Evolutionary conservation across 768 basidiomycete species (phyloP).

Genomic region (Hydnomerulius pinastri): DNA sequence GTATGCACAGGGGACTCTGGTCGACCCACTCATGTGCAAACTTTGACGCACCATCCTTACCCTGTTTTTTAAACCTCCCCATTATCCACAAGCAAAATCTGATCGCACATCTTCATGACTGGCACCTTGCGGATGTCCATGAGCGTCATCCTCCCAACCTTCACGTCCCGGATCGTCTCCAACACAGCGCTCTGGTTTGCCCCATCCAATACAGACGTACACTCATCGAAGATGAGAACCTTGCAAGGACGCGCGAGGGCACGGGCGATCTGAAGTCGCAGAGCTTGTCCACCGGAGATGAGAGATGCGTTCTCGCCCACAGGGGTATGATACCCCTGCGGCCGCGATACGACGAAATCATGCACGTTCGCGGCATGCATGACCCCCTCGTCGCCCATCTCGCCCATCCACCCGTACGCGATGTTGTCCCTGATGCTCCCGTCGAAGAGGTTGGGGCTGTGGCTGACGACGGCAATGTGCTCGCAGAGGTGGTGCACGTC

Average conservation of each 20-base stretch:
- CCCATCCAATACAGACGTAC: slow-evolving; percentile 88
- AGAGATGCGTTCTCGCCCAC: slow-evolving; percentile 92
- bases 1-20: too few species aligned
- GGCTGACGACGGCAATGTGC: slow-evolving; percentile 86
- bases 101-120: slow-evolving; percentile 91
- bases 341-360: slow-evolving; percentile 79
- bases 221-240: slow-evolving; percentile 89
- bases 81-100: slow-evolving; percentile 78
- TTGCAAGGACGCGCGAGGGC: slow-evolving; percentile 76
- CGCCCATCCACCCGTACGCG: slow-evolving; percentile 59
- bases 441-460: slow-evolving; percentile 88
- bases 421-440: slow-evolving; percentile 88
- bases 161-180: slow-evolving; percentile 67
- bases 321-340: slow-evolving; percentile 82
- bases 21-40: too few species aligned
- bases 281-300: slow-evolving; percentile 93
- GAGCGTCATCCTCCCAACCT: slow-evolving; percentile 76
- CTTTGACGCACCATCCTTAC: too few species aligned
- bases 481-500: slow-evolving; percentile 81
- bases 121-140: slow-evolving; percentile 93
- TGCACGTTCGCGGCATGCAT: slow-evolving; percentile 80
- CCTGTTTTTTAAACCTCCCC: too few species aligned
- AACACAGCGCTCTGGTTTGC: slow-evolving; percentile 84
- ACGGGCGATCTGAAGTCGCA: slow-evolving; percentile 88
- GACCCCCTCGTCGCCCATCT: slow-evolving; percentile 57